phyloP scores from a whole-genome alignment of 176 grass and related monocot genomes.

The Eremochloa ophiuroides region DNA sequence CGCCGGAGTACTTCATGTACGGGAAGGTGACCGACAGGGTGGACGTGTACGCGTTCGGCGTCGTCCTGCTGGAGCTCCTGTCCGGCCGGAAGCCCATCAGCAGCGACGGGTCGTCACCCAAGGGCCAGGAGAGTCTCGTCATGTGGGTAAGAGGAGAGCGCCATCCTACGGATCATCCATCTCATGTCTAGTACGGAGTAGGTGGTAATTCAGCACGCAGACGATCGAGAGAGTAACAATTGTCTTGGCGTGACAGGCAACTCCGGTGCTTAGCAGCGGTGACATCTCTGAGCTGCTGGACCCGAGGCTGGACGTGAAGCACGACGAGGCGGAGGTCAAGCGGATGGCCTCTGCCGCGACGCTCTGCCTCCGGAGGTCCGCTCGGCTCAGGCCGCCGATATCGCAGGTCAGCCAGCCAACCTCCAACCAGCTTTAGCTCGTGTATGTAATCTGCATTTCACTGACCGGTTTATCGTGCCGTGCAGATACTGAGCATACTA shows the following conservation, averaged over 20 bases:
- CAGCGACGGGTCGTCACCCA: conserved; percentile 54
- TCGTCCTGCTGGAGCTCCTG: conserved; percentile 92
- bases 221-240: not conserved
- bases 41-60: conserved; percentile 98
- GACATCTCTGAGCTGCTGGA: conserved; percentile 67
- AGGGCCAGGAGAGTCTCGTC: conserved; percentile 77
- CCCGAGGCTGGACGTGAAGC: conserved; percentile 49
- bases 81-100: conserved; percentile 79
- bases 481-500: not conserved
- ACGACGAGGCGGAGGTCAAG: conserved; percentile 52
- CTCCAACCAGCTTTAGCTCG: not conserved
- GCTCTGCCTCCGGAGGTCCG: conserved; percentile 71
- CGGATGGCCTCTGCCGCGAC: conserved; percentile 66
- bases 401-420: conserved; percentile 37
- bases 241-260: conserved; percentile 42
- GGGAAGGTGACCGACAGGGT: conserved; percentile 87
- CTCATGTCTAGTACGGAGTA: not conserved
- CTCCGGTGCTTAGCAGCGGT: conserved; percentile 61
- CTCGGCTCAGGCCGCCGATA: conserved; percentile 66
- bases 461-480: not conserved
- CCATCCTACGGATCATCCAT: not conserved
- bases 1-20: conserved; percentile 99
- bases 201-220: not conserved
- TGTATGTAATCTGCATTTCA: not conserved
- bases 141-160: conserved; percentile 76